Base-by-base conservation (phyloP, 208 protist species). In the Trichomonas vaginalis region DNA sequence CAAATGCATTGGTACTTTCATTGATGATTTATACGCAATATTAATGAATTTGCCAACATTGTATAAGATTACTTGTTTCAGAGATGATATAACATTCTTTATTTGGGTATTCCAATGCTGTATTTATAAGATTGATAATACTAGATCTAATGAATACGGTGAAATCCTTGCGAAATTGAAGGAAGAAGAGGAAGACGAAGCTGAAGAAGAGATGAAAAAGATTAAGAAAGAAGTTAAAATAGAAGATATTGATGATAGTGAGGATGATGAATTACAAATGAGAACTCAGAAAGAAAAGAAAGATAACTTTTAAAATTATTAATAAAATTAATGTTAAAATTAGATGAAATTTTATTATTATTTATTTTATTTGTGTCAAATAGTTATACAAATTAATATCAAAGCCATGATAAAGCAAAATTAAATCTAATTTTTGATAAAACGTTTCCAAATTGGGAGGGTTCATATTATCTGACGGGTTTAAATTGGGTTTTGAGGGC, bases 1-100 rank as follows among this genome's bases (percentile, higher is more conserved):
- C 56, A 47, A 56, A 10, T 95, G 48, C n/a, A 61, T 95, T 17
- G 35, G 17, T 6, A 95, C 86, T 56, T 95, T 95, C 32, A 56
- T 95, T 95, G 86, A 95, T 51, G 86, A 95, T 95, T 23, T 95
- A 9, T 95, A 61, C 32, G 40, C 86, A 39, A 56, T 95, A 35
- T 2, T 95, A 1, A 40, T n/a, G 48, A 37, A 95, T 35, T 45
- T 95, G 45, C 86, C 86, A 45, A 8, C 56, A 37, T 40, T 95
- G 17, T 56, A 95, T 51, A 95, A 56, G n/a, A 61, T 95, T n/a
- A 45, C 86, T 35, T 95, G 86, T 32, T 95, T 95, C 56, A 47
- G 86, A 95, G 86, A 95, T 95, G 86, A 95, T 32, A 45, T 95
- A 17, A 45, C 56, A 1, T 95, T 95, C 32, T 35, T 95, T 37